Conservation (phyloP, 179 eudicot genomes). For the Gypsophila paniculata region DNA sequence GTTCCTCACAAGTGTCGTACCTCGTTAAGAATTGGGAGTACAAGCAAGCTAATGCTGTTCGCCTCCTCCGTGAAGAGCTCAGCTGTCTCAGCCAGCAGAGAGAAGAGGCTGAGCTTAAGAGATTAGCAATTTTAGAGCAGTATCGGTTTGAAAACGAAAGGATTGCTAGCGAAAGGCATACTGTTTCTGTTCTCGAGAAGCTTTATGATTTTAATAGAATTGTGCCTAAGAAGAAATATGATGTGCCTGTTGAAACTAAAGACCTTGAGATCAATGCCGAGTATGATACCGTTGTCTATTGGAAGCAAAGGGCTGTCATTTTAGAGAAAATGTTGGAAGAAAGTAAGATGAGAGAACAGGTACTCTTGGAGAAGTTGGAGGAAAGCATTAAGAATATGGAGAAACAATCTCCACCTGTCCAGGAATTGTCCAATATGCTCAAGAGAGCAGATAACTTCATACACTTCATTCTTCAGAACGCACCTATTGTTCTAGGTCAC, state of each 20-base stretch:
- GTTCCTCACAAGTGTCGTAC: conserved; percentile 61
- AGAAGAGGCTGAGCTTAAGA: conserved; percentile 69
- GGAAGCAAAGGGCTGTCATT: conserved; percentile 64
- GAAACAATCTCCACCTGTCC: conserved; percentile 71
- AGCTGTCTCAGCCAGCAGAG: conserved; percentile 69
- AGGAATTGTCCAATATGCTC: conserved; percentile 74
- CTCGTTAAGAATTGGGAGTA: conserved; percentile 78
- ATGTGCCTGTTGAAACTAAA: conserved; percentile 40
- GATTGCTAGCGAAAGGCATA: conserved; percentile 47
- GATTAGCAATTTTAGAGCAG: conserved; percentile 69
- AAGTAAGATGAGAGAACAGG: conserved; percentile 60
- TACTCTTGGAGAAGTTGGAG: conserved; percentile 55
- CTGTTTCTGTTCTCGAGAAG: conserved; percentile 56
- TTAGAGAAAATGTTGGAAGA: conserved; percentile 66
- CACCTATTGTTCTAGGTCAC: conserved; percentile 90
- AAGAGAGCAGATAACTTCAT: conserved; percentile 82
- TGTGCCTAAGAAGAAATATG: conserved; percentile 46
- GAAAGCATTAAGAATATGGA: conserved; percentile 72
- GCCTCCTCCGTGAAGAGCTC: conserved; percentile 71
- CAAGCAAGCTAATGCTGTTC: conserved; percentile 74
- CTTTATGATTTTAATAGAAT: conserved; percentile 48
- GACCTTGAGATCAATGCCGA: conserved; percentile 60
- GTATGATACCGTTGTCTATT: conserved; percentile 55
- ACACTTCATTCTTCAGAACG: conserved; percentile 86
- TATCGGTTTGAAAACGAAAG: conserved; percentile 67